Conservation (phyloP, 192 early-diverging fungal genomes). For the Coemansia sp. region DNA sequence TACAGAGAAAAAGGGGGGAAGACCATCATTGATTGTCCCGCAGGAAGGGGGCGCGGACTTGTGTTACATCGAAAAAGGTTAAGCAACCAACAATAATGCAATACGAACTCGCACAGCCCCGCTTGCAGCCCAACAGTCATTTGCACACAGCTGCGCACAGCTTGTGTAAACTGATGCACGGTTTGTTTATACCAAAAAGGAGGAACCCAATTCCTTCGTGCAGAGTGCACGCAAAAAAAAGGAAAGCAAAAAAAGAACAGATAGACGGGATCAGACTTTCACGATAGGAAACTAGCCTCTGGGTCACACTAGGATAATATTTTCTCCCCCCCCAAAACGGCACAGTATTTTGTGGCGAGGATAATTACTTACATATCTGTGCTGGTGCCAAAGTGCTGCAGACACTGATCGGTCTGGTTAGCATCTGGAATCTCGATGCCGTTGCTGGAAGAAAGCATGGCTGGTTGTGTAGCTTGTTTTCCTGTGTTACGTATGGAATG, state of each 20-base stretch:
- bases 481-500: not conserved
- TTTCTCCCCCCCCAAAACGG: not conserved
- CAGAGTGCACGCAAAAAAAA: not conserved
- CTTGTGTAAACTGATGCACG: not conserved
- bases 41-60: not conserved
- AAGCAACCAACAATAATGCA: slow-evolving; percentile 3
- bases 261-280: not conserved
- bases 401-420: not conserved
- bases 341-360: not conserved
- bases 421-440: not conserved
- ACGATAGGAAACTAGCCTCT: not conserved
- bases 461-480: not conserved
- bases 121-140: not conserved
- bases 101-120: not conserved
- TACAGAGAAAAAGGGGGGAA: not conserved
- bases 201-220: not conserved
- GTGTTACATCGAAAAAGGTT: not conserved
- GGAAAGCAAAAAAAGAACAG: not conserved
- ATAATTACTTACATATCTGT: slow-evolving; percentile 21
- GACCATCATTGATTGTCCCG: slow-evolving; percentile 2
- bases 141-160: not conserved
- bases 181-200: not conserved
- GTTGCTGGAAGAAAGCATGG: slow-evolving; percentile 28
- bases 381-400: not conserved
- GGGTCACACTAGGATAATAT: not conserved